Conservation (phyloP, 31 red algal species). For the Asparagopsis taxiformis region DNA sequence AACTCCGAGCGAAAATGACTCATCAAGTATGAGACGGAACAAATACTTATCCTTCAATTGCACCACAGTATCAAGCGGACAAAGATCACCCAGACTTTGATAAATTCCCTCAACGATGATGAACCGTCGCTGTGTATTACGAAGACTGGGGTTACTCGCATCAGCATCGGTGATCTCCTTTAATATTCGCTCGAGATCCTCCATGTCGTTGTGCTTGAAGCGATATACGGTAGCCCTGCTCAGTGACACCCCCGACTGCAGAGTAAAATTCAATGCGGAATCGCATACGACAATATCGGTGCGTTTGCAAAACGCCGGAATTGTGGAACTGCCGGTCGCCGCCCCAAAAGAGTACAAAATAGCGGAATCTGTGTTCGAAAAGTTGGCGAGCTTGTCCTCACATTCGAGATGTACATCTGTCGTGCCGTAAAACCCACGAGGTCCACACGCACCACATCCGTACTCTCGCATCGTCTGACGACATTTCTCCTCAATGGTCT, state of each 20-base stretch:
- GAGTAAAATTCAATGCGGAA: slow-evolving; percentile 44
- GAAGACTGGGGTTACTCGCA: slow-evolving; percentile 1
- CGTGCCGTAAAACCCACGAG: slow-evolving; percentile 98
- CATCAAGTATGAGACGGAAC: slow-evolving; percentile 87
- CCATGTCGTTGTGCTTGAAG: slow-evolving; percentile 83
- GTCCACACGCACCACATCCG: slow-evolving; percentile 95
- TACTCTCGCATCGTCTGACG: slow-evolving; percentile 54
- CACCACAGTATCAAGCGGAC: slow-evolving; percentile 63
- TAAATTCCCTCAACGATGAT: slow-evolving; percentile 87
- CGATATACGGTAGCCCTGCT: slow-evolving; percentile 64
- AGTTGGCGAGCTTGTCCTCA: slow-evolving; percentile 78
- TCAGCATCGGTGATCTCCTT: slow-evolving; percentile 27
- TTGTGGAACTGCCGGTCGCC: slow-evolving; percentile 72
- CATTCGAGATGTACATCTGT: slow-evolving; percentile 82
- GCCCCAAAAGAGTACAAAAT: slow-evolving; percentile 96
- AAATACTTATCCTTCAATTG: slow-evolving; percentile 59
- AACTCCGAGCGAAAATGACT: slow-evolving; percentile 82
- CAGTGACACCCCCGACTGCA: slow-evolving; percentile 72
- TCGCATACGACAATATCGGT: slow-evolving; percentile 91
- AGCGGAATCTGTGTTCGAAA: slow-evolving; percentile 50
- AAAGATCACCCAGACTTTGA: slow-evolving; percentile 57
- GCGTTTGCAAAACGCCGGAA: slow-evolving; percentile 94
- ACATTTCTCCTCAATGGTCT: slow-evolving; percentile 52
- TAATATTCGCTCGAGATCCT: slow-evolving; percentile 57
- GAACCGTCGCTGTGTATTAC: slow-evolving; percentile 72